phyloP scores from a whole-genome alignment of 1,284 basidiomycete species.

The Cutaneotrichosporon cavernicola region DNA sequence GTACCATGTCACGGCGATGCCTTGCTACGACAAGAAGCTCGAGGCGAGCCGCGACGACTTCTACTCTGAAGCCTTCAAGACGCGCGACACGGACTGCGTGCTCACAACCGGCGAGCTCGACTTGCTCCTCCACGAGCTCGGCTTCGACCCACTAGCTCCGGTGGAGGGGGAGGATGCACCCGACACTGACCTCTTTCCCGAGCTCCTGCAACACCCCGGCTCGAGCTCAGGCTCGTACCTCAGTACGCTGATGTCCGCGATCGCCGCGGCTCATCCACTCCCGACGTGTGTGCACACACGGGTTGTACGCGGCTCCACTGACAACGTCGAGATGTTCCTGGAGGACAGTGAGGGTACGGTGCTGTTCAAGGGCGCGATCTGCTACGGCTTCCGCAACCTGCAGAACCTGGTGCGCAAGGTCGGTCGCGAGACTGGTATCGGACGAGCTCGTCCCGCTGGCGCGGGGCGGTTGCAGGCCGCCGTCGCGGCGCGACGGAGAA shows the following conservation, averaged over 20 bases:
- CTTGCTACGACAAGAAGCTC: slow-evolving; percentile 99
- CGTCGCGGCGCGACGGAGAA: slow-evolving; percentile 53
- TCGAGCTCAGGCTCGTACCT: slow-evolving; percentile 93
- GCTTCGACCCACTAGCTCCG: slow-evolving; percentile 69
- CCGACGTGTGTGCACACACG: slow-evolving; percentile 61
- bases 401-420: slow-evolving; percentile 96
- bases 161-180: slow-evolving; percentile 53
- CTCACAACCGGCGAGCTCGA: slow-evolving; percentile 95
- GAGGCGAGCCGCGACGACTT: slow-evolving; percentile 93
- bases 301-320: slow-evolving; percentile 61
- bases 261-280: slow-evolving; percentile 56
- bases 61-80: slow-evolving; percentile 72
- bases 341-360: slow-evolving; percentile 59
- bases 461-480: slow-evolving; percentile 49
- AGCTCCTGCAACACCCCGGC: slow-evolving; percentile 74
- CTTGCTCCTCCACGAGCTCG: slow-evolving; percentile 75
- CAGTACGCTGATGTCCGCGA: slow-evolving; percentile 64
- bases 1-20: slow-evolving; percentile 97
- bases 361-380: slow-evolving; percentile 88
- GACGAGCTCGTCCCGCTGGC: slow-evolving; percentile 54
- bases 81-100: slow-evolving; percentile 94
- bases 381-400: slow-evolving; percentile 95
- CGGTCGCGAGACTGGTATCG: slow-evolving; percentile 76
- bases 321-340: slow-evolving; percentile 67
- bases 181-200: slow-evolving; percentile 59